Conservation (phyloP, 371 early-diverging fungal species). For the Blakeslea trispora region DNA sequence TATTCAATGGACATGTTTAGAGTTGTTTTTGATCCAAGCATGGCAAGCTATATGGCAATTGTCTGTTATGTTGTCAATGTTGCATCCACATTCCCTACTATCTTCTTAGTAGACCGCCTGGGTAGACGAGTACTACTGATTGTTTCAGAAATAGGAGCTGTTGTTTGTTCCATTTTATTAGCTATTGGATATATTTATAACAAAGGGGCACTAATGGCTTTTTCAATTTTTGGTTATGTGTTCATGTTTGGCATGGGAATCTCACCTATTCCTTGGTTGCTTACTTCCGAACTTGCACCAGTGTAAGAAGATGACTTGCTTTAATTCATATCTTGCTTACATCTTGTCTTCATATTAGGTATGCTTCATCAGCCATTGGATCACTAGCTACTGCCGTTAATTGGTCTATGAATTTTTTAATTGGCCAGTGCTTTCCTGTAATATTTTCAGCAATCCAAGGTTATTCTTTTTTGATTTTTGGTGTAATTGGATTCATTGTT, state of each 20-base stretch:
- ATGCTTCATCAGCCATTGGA: constrained; percentile 51
- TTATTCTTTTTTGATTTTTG: constrained; percentile 68
- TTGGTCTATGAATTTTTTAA: constrained; percentile 51
- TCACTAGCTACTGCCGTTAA: constrained; percentile 56
- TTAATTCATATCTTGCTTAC: not conserved
- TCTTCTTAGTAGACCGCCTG: constrained; percentile 35
- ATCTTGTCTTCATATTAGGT: constrained; percentile 28
- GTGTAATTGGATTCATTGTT: constrained; percentile 17
- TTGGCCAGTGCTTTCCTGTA: constrained; percentile 59
- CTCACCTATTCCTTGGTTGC: constrained; percentile 77
- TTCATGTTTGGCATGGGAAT: constrained; percentile 79
- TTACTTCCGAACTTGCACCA: constrained; percentile 67
- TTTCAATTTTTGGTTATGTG: constrained; percentile 70
- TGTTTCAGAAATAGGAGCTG: constrained; percentile 56
- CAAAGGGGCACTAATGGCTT: constrained; percentile 54
- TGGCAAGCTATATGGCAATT: constrained; percentile 59
- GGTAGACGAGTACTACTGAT: constrained; percentile 54
- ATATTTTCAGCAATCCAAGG: constrained; percentile 56
- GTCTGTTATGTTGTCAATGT: constrained; percentile 62
- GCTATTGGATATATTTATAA: constrained; percentile 52
- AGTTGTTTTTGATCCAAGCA: constrained; percentile 39
- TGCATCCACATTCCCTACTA: constrained; percentile 49
- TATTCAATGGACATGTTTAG: constrained; percentile 70
- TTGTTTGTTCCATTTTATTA: constrained; percentile 52
- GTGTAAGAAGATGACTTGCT: not conserved